These are phyloP conservation scores for Exserohilum rostratum DNA, from an alignment of 2,329 filamentous ascomycete species.

Conservation along the genomic window DNA sequence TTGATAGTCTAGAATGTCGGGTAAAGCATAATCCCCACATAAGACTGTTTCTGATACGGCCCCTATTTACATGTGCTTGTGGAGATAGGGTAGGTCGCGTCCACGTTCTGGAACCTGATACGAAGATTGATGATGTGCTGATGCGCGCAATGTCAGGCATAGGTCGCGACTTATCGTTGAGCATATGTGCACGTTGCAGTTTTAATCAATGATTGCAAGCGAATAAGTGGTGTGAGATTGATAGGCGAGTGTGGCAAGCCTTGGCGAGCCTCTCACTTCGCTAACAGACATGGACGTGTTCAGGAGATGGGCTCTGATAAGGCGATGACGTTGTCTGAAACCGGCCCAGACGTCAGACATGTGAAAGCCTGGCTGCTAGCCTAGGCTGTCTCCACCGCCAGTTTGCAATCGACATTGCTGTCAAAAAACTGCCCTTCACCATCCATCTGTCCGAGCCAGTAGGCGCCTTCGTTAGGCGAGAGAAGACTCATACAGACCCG, in stretches of 20 bases:
- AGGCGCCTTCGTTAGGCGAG: not conserved
- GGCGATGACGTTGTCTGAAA: constrained; percentile 1
- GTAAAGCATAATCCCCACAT: too few species aligned
- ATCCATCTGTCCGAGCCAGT: constrained; percentile 6
- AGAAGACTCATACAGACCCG: not conserved
- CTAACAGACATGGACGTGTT: not conserved
- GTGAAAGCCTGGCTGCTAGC: not conserved
- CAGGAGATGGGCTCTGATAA: not conserved
- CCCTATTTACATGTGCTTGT: not conserved
- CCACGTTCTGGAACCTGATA: not conserved
- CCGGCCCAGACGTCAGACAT: not conserved
- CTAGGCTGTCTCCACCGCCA: not conserved
- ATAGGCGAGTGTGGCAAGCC: not conserved
- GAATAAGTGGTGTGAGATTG: not conserved
- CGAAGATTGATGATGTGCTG: too few species aligned
- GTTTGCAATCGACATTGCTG: not conserved
- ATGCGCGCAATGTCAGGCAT: not conserved
- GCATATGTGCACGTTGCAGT: too few species aligned
- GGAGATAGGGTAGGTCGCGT: not conserved
- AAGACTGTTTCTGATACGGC: too few species aligned
- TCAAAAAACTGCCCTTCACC: not conserved
- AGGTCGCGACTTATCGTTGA: not conserved
- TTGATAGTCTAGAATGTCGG: too few species aligned
- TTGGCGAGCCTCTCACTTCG: too few species aligned
- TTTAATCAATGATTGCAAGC: not conserved